Conservation (phyloP, 2,329 filamentous ascomycete genomes). For the Fusarium solani-melongenae region DNA sequence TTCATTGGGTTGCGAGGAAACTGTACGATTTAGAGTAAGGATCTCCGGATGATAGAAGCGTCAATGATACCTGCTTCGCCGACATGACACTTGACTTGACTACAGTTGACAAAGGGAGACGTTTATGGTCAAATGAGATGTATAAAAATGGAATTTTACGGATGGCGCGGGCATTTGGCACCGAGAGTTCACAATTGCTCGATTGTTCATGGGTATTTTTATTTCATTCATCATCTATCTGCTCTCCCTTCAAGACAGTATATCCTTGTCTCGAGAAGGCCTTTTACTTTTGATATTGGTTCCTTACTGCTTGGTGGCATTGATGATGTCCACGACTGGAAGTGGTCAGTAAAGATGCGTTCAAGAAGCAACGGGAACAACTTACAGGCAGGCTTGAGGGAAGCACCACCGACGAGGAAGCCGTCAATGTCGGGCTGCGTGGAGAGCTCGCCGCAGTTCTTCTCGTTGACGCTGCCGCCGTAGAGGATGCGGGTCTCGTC, state of each 20-base stretch:
- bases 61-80: constrained; percentile 25
- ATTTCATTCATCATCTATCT: constrained; percentile 39
- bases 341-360: constrained; percentile 6
- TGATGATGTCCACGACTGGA: constrained; percentile 69
- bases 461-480: constrained; percentile 95
- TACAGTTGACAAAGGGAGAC: background rate
- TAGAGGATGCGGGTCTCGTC: constrained; percentile 95
- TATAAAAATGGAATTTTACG: background rate
- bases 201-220: constrained; percentile 36
- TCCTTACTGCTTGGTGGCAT: constrained; percentile 61
- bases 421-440: constrained; percentile 97
- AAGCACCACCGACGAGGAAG: constrained; percentile 96
- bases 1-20: constrained; percentile 45
- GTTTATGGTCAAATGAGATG: background rate
- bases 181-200: background rate
- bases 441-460: constrained; percentile 94
- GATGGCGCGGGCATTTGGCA: background rate
- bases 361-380: constrained; percentile 29
- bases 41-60: constrained; percentile 31
- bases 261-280: constrained; percentile 7
- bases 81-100: background rate
- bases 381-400: constrained; percentile 95
- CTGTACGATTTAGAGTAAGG: constrained; percentile 41
- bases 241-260: constrained; percentile 16
- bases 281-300: constrained; percentile 32